Evolutionary conservation across 2,329 filamentous ascomycete genomes (phyloP), one percentile per base, ranked within the genome.

Genomic region (Colletotrichum lindemuthianum): DNA sequence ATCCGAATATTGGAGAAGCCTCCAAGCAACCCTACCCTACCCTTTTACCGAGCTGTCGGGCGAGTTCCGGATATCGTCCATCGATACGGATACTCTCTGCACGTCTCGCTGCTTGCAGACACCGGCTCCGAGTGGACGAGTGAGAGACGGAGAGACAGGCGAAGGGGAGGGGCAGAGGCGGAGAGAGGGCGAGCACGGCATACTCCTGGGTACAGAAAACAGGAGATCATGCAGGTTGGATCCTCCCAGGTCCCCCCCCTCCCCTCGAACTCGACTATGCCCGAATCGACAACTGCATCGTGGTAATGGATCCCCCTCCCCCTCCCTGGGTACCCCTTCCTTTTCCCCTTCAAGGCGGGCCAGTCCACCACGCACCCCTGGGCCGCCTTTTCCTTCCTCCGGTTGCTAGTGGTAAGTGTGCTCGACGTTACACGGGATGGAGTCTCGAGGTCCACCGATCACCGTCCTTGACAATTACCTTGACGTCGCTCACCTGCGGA

Each of bases 211-310:
- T 54, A 52, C 41, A 34, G 36, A 40, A 24, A 63, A 48, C 48
- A 59, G 60, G 48, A 53, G 60, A 39, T 58, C 50, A 60, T 64
- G 50, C 50, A 55, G 44, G 40, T 45, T 53, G 33, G 55, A 37
- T 24, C 54, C 13, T 13, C 41, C 41, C 24, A 24, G 41, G 41
- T 8, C 41, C 41, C 41, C 40, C 41, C 12, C 12, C 9, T n/a
- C 40, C 40, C 12, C 41, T 15, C 41, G 15, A 24, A 40, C 41
- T 53, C 15, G 37, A n/a, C 61, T 61, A 65, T 60, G 33, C 61
- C 58, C 61, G 56, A 65, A 60, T 56, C 57, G 57, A 65, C 61
- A 65, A 65, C 50, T 65, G 40, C 39, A 65, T 65, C 61, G 61
- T 47, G 34, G 61, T 24, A 57, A 44, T 51, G 61, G 45, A 45